Evolutionary conservation across 768 basidiomycete genomes (phyloP).

Genomic region (Suillus alpinus): DNA sequence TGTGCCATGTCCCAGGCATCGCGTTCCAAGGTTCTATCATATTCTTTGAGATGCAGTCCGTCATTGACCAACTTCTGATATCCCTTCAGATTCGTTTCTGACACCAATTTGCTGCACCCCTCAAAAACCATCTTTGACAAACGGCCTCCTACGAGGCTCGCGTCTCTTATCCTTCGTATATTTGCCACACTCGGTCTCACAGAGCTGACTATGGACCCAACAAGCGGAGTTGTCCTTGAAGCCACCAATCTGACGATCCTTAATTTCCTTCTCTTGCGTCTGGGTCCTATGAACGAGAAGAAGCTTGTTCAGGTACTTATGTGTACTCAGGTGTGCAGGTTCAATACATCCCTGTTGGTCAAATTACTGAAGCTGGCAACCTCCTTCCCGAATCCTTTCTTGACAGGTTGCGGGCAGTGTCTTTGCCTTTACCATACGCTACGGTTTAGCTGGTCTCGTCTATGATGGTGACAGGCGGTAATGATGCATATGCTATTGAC

Average conservation of each 20-base stretch:
- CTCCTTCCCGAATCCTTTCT: neutral
- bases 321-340: conserved; percentile 58
- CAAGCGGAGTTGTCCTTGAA: conserved; percentile 57
- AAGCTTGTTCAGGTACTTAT: conserved; percentile 72
- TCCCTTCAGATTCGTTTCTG: conserved; percentile 60
- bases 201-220: conserved; percentile 53
- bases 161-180: conserved; percentile 53
- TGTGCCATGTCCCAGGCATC: conserved; percentile 91
- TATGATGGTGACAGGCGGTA: conserved; percentile 91
- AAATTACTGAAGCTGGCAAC: conserved; percentile 6
- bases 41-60: neutral
- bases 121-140: conserved; percentile 60
- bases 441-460: conserved; percentile 84
- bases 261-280: conserved; percentile 75
- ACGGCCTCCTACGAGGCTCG: conserved; percentile 51
- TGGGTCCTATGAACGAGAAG: conserved; percentile 87
- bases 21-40: conserved; percentile 71
- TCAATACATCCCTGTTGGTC: neutral
- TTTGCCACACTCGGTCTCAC: conserved; percentile 67
- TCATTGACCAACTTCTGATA: neutral
- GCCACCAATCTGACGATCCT: conserved; percentile 90
- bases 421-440: conserved; percentile 82
- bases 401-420: conserved; percentile 68
- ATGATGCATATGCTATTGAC: neutral
- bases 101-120: conserved; percentile 76